Evolutionary conservation across 306 rosid species (phyloP).

Genomic region (Gynostemma pentaphyllum): DNA sequence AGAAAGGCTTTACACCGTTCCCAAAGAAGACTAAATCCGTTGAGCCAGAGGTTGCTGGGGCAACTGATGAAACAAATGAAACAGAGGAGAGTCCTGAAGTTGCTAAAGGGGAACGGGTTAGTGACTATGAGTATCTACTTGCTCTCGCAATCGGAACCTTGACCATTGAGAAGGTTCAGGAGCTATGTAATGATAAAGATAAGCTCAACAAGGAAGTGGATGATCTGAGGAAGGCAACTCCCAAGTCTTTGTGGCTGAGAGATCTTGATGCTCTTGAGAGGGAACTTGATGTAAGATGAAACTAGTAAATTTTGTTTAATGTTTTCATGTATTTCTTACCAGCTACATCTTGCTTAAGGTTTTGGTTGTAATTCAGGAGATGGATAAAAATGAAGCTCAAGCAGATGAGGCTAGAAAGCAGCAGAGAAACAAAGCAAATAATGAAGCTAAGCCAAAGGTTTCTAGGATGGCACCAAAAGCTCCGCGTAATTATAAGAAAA

Average conservation of each 20-base stretch:
- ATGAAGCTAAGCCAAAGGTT: slow-evolving; percentile 17
- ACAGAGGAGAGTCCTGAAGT: slow-evolving; percentile 30
- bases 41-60: slow-evolving; percentile 92
- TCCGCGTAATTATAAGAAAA: slow-evolving; percentile 57
- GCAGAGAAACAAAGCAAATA: slow-evolving; percentile 29
- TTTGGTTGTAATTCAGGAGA: slow-evolving; percentile 36
- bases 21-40: slow-evolving; percentile 60
- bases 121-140: slow-evolving; percentile 68
- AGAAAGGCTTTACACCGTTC: slow-evolving; percentile 85
- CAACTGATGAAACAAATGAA: slow-evolving; percentile 44
- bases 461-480: slow-evolving; percentile 39
- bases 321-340: background rate
- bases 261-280: slow-evolving; percentile 65
- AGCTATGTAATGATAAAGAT: slow-evolving; percentile 45
- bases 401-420: slow-evolving; percentile 44
- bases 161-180: slow-evolving; percentile 73
- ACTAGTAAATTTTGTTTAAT: background rate
- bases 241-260: slow-evolving; percentile 57
- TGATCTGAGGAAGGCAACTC: slow-evolving; percentile 51
- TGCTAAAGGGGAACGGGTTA: slow-evolving; percentile 24
- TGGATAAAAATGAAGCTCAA: slow-evolving; percentile 45
- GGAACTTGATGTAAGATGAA: slow-evolving; percentile 54
- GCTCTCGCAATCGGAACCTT: slow-evolving; percentile 70
- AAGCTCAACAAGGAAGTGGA: slow-evolving; percentile 45
- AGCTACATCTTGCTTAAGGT: background rate